Evolutionary conservation across 805 yeast genomes (phyloP), one percentile per base, ranked within the genome.

Genomic region (Monosporozyma aquatica): DNA sequence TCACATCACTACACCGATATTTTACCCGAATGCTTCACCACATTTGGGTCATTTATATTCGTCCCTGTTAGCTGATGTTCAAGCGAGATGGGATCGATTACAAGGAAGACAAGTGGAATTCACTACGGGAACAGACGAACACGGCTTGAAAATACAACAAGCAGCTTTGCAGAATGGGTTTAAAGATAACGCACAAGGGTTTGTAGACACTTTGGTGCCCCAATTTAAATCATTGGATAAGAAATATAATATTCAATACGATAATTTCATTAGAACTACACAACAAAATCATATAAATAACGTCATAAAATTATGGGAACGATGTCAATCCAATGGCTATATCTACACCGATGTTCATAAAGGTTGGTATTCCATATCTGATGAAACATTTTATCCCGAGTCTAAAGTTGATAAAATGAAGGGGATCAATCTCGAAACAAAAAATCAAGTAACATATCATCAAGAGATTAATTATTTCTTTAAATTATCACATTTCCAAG

Each of bases 71-170:
- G 79, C 89, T 39, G 98, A 92, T 62, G 80, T 80, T 1, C 69
- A 80, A 40, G 74, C 71, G 47, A 69, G 96, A 49, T 90, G 95
- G 95, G 74, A 74, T 28, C 53, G 53, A 14, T 62, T 81, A 26
- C 59, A 62, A 8, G 64, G 62, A 0, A 63, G 72, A 2, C 62
- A 75, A 0, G 63, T 79, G 1, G 73, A 66, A 46, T 73, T 89
- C 55, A 75, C 85, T 6, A 92, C 97, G 0, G 98, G 98, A 0
- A 89, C 97, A 0, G 98, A 92, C 60, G 98, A 92, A 62, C 98
- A 92, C 60, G 98, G 98, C 0, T 65, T 87, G 42, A 92, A 92
- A 66, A 90, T 90, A 24, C 95, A 86, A 53, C 69, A 75, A n/a
- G 97, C 94, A 0, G 95, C 96, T 0, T 68, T 66, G 24, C 68